Conservation (phyloP, 495 filamentous ascomycete genomes). For the Annulohypoxylon stygium region DNA sequence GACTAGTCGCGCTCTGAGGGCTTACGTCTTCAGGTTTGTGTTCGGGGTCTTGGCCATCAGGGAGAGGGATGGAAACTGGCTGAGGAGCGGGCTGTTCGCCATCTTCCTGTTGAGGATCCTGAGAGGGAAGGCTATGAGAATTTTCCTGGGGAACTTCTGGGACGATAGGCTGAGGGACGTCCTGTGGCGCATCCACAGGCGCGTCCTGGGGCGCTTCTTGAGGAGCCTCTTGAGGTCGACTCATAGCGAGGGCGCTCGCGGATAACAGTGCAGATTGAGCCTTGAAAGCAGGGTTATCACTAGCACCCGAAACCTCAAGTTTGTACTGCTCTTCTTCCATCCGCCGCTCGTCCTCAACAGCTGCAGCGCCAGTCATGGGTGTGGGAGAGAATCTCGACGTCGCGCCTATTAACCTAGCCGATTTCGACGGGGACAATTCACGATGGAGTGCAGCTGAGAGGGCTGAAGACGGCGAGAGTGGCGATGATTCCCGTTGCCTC, state of each 20-base stretch:
- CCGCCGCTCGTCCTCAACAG: conserved; percentile 66
- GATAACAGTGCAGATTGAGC: conserved; percentile 68
- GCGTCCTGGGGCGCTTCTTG: conserved; percentile 41
- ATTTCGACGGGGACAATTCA: conserved; percentile 65
- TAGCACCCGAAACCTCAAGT: conserved; percentile 54
- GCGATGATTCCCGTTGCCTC: conserved; percentile 62
- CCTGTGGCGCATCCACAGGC: conserved; percentile 42
- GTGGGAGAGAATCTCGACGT: conserved; percentile 64
- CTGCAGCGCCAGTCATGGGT: conserved; percentile 67
- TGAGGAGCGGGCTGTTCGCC: conserved; percentile 37
- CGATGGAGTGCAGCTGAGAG: conserved; percentile 52
- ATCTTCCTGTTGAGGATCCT: conserved; percentile 41
- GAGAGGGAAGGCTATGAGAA: conserved; percentile 18
- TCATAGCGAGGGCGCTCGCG: conserved; percentile 62
- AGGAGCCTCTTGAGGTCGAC: conserved; percentile 61
- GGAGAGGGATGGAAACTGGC: conserved; percentile 54
- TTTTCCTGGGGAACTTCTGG: conserved; percentile 30
- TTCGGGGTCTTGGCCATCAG: conserved; percentile 47
- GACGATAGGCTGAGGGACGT: conserved; percentile 8
- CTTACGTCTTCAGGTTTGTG: conserved; percentile 54
- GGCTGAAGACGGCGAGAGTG: conserved; percentile 55
- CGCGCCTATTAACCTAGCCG: conserved; percentile 60
- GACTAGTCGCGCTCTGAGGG: conserved; percentile 56
- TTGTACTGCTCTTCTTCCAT: conserved; percentile 63
- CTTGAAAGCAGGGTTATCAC: conserved; percentile 67